Conservation (phyloP, 2,329 filamentous ascomycete species). For the Calycina herbarum region DNA sequence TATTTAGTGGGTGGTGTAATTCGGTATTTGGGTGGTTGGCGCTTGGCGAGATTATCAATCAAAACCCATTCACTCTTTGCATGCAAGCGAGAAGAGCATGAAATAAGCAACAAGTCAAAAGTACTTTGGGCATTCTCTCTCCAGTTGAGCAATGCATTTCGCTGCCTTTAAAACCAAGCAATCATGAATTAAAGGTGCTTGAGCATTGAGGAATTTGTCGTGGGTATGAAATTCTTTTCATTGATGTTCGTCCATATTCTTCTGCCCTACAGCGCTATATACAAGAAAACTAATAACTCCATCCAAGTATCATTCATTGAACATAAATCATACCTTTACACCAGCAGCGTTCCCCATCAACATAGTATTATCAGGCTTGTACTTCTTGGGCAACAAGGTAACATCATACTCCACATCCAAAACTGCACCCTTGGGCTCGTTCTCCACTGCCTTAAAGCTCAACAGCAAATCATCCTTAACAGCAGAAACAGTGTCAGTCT, state of each 20-base stretch:
- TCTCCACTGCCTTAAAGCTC: slow-evolving; percentile 8
- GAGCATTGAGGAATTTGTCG: not conserved
- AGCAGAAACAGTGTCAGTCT: slow-evolving; percentile 52
- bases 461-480: slow-evolving; percentile 16
- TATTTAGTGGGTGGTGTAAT: no score
- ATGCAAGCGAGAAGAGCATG: no score
- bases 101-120: no score
- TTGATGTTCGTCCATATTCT: not conserved
- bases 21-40: no score
- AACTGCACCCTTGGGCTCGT: slow-evolving; percentile 33
- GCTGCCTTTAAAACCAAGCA: no score
- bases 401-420: slow-evolving; percentile 41
- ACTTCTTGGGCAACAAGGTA: slow-evolving; percentile 21
- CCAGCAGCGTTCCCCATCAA: slow-evolving; percentile 3
- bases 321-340: not conserved
- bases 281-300: not conserved
- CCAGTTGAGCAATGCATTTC: no score
- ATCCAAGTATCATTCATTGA: not conserved
- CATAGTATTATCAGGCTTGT: slow-evolving; percentile 4
- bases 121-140: no score
- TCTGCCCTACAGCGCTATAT: not conserved
- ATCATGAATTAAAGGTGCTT: no score
- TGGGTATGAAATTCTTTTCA: not conserved
- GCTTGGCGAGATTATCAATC: no score
- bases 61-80: no score